phyloP scores from a whole-genome alignment of 345 rosid species.

The Firmiana major region DNA sequence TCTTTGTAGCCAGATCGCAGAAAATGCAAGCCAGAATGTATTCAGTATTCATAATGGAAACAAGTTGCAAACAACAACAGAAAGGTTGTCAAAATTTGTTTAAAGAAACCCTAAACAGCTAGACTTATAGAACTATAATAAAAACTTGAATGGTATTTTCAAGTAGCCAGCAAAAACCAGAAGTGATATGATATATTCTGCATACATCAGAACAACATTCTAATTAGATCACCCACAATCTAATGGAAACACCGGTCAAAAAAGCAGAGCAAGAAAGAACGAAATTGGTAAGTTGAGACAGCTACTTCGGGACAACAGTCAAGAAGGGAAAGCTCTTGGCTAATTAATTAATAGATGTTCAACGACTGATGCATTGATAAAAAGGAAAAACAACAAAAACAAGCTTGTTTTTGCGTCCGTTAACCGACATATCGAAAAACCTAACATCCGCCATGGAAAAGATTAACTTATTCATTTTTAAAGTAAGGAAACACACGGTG shows the following conservation, averaged over 20 bases:
- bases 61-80: not conserved
- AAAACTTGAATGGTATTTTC: not conserved
- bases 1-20: not conserved
- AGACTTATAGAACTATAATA: not conserved
- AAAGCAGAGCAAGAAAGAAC: not conserved
- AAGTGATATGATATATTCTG: not conserved
- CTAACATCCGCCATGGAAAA: not conserved
- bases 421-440: slow-evolving; percentile 1
- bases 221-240: not conserved
- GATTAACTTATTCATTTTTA: not conserved
- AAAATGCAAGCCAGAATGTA: not conserved
- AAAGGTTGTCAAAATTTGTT: not conserved
- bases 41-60: not conserved
- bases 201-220: not conserved
- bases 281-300: not conserved
- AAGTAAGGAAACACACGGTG: not conserved
- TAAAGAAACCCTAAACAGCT: not conserved
- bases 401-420: not conserved
- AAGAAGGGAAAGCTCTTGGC: not conserved
- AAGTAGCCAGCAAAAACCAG: not conserved
- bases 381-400: not conserved
- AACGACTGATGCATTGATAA: not conserved
- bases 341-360: not conserved
- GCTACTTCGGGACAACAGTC: not conserved
- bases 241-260: not conserved